These are phyloP conservation scores for Fusarium denticulatum DNA, from an alignment of 2,329 filamentous ascomycete species.

Conservation along the genomic window DNA sequence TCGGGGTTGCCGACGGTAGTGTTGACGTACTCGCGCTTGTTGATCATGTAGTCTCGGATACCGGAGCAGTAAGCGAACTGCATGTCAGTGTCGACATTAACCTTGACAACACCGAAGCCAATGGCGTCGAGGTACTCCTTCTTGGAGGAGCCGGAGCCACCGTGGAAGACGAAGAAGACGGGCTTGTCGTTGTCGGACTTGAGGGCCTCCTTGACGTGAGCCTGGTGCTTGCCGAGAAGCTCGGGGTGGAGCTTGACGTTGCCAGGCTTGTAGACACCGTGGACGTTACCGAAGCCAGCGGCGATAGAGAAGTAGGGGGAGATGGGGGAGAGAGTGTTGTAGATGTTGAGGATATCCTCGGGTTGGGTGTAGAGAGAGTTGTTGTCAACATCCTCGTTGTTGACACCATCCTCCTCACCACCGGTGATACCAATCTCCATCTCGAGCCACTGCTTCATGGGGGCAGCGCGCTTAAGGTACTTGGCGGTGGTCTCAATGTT, in stretches of 20 bases:
- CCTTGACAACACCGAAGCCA: slow-evolving; percentile 95
- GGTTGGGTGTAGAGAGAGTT: slow-evolving; percentile 97
- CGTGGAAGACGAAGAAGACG: slow-evolving; percentile 99
- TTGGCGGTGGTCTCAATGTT: slow-evolving; percentile 93
- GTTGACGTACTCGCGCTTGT: slow-evolving; percentile 94
- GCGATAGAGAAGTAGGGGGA: slow-evolving; percentile 98
- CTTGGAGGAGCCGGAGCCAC: slow-evolving; percentile 91
- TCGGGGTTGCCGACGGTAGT: slow-evolving; percentile 94
- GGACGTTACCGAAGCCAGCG: slow-evolving; percentile 97
- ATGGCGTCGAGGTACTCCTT: slow-evolving; percentile 91
- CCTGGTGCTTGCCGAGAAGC: slow-evolving; percentile 96
- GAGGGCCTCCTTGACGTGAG: slow-evolving; percentile 85
- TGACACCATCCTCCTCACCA: slow-evolving; percentile 97
- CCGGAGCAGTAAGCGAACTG: slow-evolving; percentile 93
- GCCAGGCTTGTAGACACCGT: slow-evolving; percentile 98
- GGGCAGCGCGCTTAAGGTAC: slow-evolving; percentile 93
- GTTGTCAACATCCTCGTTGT: slow-evolving; percentile 98
- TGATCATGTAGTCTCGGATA: slow-evolving; percentile 92
- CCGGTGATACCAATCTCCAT: slow-evolving; percentile 92
- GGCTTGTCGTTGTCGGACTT: slow-evolving; percentile 81
- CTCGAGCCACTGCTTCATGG: slow-evolving; percentile 99
- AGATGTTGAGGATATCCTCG: slow-evolving; percentile 93
- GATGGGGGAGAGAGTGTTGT: slow-evolving; percentile 85
- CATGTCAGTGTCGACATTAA: slow-evolving; percentile 98
- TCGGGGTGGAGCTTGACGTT: slow-evolving; percentile 98